These are phyloP conservation scores for Euryodendron excelsum DNA, from an alignment of 148 eudicot genomes.

Conservation along the genomic window DNA sequence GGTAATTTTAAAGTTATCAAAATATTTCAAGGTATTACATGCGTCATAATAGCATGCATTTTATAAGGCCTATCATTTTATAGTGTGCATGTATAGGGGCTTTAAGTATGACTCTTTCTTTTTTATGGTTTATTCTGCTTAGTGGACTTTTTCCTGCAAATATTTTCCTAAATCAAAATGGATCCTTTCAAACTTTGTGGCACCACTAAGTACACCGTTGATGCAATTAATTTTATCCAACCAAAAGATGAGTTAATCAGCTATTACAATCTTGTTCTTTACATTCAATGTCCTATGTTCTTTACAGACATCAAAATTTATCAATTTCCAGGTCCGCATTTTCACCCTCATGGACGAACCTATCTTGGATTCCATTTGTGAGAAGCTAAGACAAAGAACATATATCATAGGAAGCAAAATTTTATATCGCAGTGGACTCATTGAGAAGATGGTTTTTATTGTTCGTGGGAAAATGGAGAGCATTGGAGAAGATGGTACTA, in stretches of 20 bases:
- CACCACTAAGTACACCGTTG: not conserved
- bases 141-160: not conserved
- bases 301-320: not conserved
- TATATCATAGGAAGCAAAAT: constrained; percentile 62
- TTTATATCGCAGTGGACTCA: constrained; percentile 50
- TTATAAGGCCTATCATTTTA: too few species aligned
- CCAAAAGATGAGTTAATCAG: not conserved
- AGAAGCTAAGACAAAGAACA: constrained; percentile 65
- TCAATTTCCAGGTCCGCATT: constrained; percentile 54
- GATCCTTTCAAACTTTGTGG: not conserved
- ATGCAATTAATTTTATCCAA: not conserved
- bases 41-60: too few species aligned
- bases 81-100: not conserved
- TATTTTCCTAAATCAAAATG: not conserved
- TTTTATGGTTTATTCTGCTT: not conserved
- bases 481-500: constrained; percentile 47
- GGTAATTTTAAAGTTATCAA: too few species aligned
- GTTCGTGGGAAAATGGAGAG: constrained; percentile 79
- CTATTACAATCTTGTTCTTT: not conserved
- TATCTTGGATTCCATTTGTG: constrained; percentile 73
- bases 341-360: constrained; percentile 66
- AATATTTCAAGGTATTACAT: too few species aligned
- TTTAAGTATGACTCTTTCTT: not conserved
- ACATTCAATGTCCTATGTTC: not conserved
- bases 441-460: constrained; percentile 80